These are phyloP conservation scores for Oxytropis ochrocephala DNA, from an alignment of 306 rosid species.

Conservation along the genomic window DNA sequence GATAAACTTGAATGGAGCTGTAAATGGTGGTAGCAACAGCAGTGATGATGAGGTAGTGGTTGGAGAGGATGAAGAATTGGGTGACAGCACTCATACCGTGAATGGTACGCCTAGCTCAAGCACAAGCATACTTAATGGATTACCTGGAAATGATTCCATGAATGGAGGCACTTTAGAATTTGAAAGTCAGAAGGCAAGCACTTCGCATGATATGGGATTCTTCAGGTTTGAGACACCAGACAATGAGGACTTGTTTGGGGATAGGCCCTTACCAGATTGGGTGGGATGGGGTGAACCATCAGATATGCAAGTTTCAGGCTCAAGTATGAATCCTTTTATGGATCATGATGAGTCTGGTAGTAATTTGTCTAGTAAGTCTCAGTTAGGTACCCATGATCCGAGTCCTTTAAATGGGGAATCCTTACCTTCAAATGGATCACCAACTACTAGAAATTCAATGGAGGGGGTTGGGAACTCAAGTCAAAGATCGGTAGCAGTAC, in stretches of 20 bases:
- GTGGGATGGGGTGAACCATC: slow-evolving; percentile 83
- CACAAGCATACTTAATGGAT: slow-evolving; percentile 35
- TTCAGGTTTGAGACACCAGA: slow-evolving; percentile 68
- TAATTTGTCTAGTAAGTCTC: slow-evolving; percentile 30
- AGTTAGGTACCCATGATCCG: slow-evolving; percentile 29
- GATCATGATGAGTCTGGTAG: slow-evolving; percentile 43
- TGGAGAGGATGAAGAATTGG: slow-evolving; percentile 76
- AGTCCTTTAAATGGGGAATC: slow-evolving; percentile 47
- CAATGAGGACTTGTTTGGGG: slow-evolving; percentile 64
- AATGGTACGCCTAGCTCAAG: slow-evolving; percentile 57
- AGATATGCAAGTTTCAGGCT: slow-evolving; percentile 60
- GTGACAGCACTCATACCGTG: slow-evolving; percentile 41
- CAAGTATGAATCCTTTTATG: slow-evolving; percentile 74
- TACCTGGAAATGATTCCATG: slow-evolving; percentile 34
- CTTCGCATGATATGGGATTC: slow-evolving; percentile 66
- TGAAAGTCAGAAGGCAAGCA: slow-evolving; percentile 44
- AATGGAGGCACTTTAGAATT: slow-evolving; percentile 38
- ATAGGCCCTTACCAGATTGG: slow-evolving; percentile 87
- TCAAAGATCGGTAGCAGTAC: slow-evolving; percentile 41
- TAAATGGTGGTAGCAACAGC: slow-evolving; percentile 60
- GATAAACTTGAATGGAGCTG: slow-evolving; percentile 57
- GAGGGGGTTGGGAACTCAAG: slow-evolving; percentile 39
- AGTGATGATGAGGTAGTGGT: slow-evolving; percentile 92
- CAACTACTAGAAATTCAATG: slow-evolving; percentile 28
- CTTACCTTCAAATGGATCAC: slow-evolving; percentile 57